Percentiles rank a stretch among this genome's conserved stretches.
phyloP scores from a whole-genome alignment of 257 asterid species.

The Echium plantagineum region DNA sequence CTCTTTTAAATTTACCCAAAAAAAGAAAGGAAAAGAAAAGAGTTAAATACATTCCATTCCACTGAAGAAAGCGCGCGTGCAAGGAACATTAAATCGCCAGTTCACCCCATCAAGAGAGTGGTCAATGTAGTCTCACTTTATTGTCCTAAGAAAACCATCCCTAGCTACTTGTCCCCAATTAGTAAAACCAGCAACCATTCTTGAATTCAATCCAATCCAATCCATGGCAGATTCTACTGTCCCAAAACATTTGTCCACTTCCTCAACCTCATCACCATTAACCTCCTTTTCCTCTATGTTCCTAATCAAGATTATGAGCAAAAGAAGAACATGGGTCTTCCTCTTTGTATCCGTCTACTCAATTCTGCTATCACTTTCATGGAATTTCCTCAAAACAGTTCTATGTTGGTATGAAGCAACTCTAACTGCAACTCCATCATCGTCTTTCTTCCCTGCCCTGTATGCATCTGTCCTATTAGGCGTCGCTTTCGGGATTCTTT shows the following conservation, averaged over 20 bases:
- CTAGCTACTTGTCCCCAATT: background rate
- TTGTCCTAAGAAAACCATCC: background rate
- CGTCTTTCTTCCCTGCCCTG: constrained; percentile 33
- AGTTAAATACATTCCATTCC: no score
- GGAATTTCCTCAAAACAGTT: constrained; percentile 9
- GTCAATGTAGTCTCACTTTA: no score
- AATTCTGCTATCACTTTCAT: constrained; percentile 5
- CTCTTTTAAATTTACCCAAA: no score
- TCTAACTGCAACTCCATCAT: constrained; percentile 6
- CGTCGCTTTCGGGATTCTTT: constrained; percentile 57
- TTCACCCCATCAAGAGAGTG: no score
- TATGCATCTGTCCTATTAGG: constrained; percentile 66
- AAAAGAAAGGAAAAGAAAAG: no score
- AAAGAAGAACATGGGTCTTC: constrained; percentile 13
- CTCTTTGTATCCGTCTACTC: constrained; percentile 7
- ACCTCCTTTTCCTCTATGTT: constrained; percentile 2
- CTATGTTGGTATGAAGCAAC: constrained; percentile 14
- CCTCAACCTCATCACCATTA: no score
- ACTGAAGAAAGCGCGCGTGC: no score
- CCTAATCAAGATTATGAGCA: constrained; percentile 7
- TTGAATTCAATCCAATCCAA: background rate
- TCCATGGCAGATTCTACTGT: background rate
- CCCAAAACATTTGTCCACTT: background rate
- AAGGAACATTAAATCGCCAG: no score
- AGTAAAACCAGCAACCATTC: background rate